These are phyloP conservation scores for Sisymbrium altissimum DNA, from an alignment of 345 rosid species.

Conservation along the genomic window DNA sequence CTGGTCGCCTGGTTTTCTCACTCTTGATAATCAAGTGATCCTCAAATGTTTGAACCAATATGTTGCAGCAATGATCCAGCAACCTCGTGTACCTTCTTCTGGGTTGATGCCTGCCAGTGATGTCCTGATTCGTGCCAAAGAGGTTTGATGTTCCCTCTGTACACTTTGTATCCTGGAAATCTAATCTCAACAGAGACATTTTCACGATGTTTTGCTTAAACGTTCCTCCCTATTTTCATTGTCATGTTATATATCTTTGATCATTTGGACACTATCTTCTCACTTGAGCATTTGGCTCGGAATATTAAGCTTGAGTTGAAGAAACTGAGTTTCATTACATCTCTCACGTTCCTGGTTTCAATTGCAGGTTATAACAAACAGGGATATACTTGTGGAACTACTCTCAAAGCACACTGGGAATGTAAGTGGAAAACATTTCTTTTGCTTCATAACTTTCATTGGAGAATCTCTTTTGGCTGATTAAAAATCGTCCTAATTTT, in stretches of 20 bases:
- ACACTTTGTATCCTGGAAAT: not conserved
- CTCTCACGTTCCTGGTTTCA: slow-evolving; percentile 14
- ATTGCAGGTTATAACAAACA: slow-evolving; percentile 58
- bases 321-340: not conserved
- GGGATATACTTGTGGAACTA: slow-evolving; percentile 68
- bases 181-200: not conserved
- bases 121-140: slow-evolving; percentile 78
- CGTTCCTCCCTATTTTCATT: not conserved
- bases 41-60: slow-evolving; percentile 17
- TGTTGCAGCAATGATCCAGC: slow-evolving; percentile 75
- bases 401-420: slow-evolving; percentile 86
- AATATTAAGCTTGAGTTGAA: not conserved
- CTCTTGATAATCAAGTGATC: not conserved
- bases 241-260: not conserved
- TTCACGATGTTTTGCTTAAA: not conserved
- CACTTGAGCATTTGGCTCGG: not conserved
- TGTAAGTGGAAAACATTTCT: slow-evolving; percentile 40
- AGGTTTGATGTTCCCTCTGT: slow-evolving; percentile 46
- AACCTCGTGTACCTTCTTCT: slow-evolving; percentile 78
- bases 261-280: not conserved
- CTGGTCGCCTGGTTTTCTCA: not conserved
- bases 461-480: not conserved
- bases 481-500: slow-evolving; percentile 6
- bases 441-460: not conserved
- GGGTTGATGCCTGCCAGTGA: slow-evolving; percentile 89